Percentiles rank a stretch among this genome's conserved stretches.
Conservation (phyloP, 306 rosid genomes). For the Quercus bicolor region DNA sequence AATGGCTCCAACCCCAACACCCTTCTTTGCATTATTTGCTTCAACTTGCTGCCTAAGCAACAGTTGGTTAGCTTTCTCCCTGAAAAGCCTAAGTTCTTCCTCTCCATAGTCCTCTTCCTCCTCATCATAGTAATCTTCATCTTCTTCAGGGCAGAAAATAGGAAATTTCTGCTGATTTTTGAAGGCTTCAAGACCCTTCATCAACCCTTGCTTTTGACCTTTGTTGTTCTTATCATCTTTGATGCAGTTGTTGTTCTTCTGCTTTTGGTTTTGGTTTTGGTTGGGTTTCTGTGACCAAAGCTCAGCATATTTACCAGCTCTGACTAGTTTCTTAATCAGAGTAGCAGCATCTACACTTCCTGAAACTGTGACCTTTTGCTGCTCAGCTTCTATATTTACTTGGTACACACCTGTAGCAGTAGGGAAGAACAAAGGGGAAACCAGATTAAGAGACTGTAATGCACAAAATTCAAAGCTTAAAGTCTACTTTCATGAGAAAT, state of each 20-base stretch:
- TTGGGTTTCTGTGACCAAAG: slow-evolving; percentile 60
- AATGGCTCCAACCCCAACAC: slow-evolving; percentile 23
- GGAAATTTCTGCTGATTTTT: slow-evolving; percentile 55
- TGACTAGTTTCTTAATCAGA: slow-evolving; percentile 65
- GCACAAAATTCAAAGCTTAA: neutral
- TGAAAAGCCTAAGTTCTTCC: slow-evolving; percentile 38
- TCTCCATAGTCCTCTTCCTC: slow-evolving; percentile 49
- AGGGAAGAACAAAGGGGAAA: neutral
- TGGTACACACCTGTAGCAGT: slow-evolving; percentile 64
- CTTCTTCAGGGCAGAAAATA: slow-evolving; percentile 49
- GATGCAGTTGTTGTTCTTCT: slow-evolving; percentile 39
- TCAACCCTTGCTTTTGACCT: slow-evolving; percentile 44
- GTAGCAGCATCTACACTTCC: slow-evolving; percentile 70
- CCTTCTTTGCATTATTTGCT: slow-evolving; percentile 44
- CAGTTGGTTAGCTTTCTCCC: slow-evolving; percentile 52
- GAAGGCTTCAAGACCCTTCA: slow-evolving; percentile 52
- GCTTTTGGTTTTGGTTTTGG: neutral
- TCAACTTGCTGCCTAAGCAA: slow-evolving; percentile 58
- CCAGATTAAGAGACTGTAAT: neutral
- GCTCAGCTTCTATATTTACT: slow-evolving; percentile 73
- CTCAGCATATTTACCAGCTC: slow-evolving; percentile 86
- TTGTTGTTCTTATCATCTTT: slow-evolving; percentile 53
- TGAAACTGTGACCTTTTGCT: slow-evolving; percentile 78
- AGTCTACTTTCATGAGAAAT: neutral
- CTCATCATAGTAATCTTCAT: slow-evolving; percentile 33